These are phyloP conservation scores for Rosellinia necatrix DNA, from an alignment of 2,329 filamentous ascomycete species.

Conservation along the genomic window DNA sequence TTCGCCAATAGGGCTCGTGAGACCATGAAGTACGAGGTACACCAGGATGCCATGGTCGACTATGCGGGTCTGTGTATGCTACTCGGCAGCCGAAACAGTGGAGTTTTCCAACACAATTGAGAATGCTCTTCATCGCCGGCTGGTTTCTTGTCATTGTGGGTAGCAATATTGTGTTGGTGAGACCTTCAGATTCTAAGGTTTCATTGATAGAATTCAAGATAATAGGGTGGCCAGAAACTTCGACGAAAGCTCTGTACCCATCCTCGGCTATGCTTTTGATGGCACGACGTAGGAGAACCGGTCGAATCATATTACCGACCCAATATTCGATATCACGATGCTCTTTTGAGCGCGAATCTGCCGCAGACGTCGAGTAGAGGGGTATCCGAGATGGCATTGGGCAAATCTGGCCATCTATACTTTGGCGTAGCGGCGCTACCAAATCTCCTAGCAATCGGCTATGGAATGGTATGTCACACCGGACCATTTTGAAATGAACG, in stretches of 20 bases:
- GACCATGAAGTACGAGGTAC: too few relatives aligned
- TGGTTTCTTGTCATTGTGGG: too few relatives aligned
- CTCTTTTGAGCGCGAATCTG: conserved; percentile 31
- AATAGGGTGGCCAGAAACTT: conserved; percentile 49
- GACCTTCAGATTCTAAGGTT: too few relatives aligned
- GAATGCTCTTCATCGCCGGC: too few relatives aligned
- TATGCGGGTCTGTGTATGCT: too few relatives aligned
- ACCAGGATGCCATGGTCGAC: too few relatives aligned
- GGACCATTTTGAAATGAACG: too few relatives aligned
- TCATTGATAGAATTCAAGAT: conserved; percentile 48
- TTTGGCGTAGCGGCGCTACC: conserved; percentile 22
- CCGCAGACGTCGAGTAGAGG: conserved; percentile 44
- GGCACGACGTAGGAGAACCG: conserved; percentile 44
- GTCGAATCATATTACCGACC: conserved; percentile 46
- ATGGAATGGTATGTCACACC: conserved; percentile 50
- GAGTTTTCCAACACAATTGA: too few relatives aligned
- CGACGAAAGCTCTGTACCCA: conserved; percentile 46
- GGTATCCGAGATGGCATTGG: conserved; percentile 34
- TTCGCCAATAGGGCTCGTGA: conserved; percentile 3
- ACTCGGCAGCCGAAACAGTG: too few relatives aligned
- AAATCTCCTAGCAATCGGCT: conserved; percentile 44
- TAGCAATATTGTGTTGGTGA: too few relatives aligned
- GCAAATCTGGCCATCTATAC: conserved; percentile 26
- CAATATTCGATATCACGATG: conserved; percentile 43
- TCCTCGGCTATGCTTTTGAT: conserved; percentile 42